Percentiles rank a stretch among this genome's conserved stretches.
Evolutionary conservation across 331 rosid genomes (phyloP).

Genomic region (Ulmus americana): DNA sequence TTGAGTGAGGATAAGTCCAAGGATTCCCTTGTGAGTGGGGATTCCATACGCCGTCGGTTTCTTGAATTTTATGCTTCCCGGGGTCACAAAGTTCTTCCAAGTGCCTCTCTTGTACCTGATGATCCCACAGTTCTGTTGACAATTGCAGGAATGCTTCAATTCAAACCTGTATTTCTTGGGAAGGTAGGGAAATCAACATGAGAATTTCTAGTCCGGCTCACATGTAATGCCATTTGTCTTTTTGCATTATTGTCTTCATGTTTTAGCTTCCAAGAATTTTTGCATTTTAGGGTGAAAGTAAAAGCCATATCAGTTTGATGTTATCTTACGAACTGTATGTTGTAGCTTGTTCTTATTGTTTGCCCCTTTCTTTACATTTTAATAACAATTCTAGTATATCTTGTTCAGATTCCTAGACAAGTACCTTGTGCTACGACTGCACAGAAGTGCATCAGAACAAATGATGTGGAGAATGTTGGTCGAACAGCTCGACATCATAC

Average conservation of each 20-base stretch:
- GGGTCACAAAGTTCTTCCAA: slow-evolving; percentile 74
- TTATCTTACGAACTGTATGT: neutral
- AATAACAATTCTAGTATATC: slow-evolving; percentile 10
- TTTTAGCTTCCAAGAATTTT: neutral
- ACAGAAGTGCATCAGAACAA: slow-evolving; percentile 79
- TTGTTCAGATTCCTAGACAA: slow-evolving; percentile 52
- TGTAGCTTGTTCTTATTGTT: neutral
- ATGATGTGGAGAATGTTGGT: slow-evolving; percentile 81
- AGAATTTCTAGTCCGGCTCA: neutral
- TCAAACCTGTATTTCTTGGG: slow-evolving; percentile 83
- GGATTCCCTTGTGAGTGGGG: slow-evolving; percentile 50
- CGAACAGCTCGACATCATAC: slow-evolving; percentile 79
- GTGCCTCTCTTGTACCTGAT: slow-evolving; percentile 87
- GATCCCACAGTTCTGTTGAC: slow-evolving; percentile 85
- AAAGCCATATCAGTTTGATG: neutral
- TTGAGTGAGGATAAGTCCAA: slow-evolving; percentile 25
- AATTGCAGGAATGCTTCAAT: slow-evolving; percentile 95
- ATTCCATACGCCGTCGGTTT: slow-evolving; percentile 61
- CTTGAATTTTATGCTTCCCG: slow-evolving; percentile 72
- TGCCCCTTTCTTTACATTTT: neutral
- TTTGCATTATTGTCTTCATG: neutral
- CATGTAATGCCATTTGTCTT: neutral
- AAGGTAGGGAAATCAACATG: slow-evolving; percentile 36
- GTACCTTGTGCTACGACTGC: slow-evolving; percentile 77
- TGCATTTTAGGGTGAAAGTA: too few species aligned